Conservation (phyloP, 2,329 filamentous ascomycete genomes). For the Monilinia aucupariae region DNA sequence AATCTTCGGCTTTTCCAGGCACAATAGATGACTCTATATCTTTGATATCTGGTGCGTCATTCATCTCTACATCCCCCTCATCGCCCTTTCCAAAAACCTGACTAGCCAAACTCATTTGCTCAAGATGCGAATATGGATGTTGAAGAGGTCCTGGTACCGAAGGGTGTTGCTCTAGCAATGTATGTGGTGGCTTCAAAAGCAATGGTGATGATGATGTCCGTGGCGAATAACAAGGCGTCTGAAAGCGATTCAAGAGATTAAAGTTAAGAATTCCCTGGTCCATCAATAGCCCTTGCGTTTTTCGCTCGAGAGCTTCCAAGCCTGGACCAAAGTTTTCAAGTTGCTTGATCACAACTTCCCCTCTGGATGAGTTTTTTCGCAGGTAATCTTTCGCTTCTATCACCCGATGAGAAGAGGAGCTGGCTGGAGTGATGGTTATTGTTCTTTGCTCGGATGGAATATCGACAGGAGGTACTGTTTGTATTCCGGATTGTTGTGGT, state of each 20-base stretch:
- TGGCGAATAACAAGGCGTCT: background rate
- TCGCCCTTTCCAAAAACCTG: background rate
- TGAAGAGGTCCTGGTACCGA: background rate
- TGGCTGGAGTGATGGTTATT: background rate
- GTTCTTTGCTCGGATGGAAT: background rate
- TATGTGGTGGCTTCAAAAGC: background rate
- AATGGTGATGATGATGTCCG: background rate
- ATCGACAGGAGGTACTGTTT: background rate
- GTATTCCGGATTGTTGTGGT: background rate
- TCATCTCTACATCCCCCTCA: background rate
- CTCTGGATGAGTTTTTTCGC: background rate
- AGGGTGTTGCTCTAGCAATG: background rate
- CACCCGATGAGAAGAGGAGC: background rate
- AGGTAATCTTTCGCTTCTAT: background rate
- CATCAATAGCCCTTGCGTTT: background rate
- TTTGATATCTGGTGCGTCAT: background rate
- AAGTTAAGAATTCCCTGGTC: conserved; percentile 3
- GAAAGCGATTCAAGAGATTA: background rate
- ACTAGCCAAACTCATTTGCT: background rate
- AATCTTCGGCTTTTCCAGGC: background rate
- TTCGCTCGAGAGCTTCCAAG: background rate
- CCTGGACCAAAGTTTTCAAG: background rate
- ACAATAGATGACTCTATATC: background rate
- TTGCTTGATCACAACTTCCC: background rate
- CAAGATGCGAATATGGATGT: background rate